phyloP scores from a whole-genome alignment of 441 rosid species.

The Erodium chrysanthum region DNA sequence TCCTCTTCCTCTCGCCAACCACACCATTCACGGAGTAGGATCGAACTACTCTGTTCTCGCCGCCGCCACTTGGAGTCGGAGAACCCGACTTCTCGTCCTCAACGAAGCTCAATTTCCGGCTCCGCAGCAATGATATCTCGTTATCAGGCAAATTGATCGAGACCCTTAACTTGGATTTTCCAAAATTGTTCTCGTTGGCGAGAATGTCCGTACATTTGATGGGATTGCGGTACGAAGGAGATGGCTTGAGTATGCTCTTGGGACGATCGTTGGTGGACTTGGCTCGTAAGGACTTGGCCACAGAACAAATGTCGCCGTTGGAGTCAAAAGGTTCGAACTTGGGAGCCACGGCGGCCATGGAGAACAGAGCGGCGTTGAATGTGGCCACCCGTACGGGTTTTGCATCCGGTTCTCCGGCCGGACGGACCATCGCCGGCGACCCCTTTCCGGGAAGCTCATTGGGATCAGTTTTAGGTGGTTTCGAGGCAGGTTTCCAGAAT shows the following conservation, averaged over 20 bases:
- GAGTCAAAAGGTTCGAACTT: neutral
- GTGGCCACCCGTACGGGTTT: neutral
- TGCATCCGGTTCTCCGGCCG: too few relatives aligned
- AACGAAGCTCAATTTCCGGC: constrained; percentile 35
- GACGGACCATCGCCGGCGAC: neutral
- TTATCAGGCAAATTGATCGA: constrained; percentile 83
- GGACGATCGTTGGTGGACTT: constrained; percentile 30
- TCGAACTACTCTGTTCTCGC: constrained; percentile 38
- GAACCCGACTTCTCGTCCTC: constrained; percentile 25
- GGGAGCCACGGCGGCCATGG: neutral
- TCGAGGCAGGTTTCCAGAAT: too few relatives aligned
- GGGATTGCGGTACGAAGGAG: constrained; percentile 41
- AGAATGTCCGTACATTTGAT: neutral
- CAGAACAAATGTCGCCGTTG: neutral
- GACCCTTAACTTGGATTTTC: constrained; percentile 46
- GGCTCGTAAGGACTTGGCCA: neutral
- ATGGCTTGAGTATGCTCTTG: constrained; percentile 77
- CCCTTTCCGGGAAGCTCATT: neutral
- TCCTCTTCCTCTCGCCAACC: constrained; percentile 47
- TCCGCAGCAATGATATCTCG: constrained; percentile 63
- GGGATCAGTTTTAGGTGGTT: too few relatives aligned
- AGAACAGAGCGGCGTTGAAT: neutral
- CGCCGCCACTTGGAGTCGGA: too few relatives aligned
- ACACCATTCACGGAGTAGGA: constrained; percentile 47
- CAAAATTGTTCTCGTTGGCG: constrained; percentile 15